Percentiles rank a stretch among this genome's conserved stretches.
Evolutionary conservation across 1,139 yeast genomes (phyloP).

Genomic region (Yamadazyma atlantica): DNA sequence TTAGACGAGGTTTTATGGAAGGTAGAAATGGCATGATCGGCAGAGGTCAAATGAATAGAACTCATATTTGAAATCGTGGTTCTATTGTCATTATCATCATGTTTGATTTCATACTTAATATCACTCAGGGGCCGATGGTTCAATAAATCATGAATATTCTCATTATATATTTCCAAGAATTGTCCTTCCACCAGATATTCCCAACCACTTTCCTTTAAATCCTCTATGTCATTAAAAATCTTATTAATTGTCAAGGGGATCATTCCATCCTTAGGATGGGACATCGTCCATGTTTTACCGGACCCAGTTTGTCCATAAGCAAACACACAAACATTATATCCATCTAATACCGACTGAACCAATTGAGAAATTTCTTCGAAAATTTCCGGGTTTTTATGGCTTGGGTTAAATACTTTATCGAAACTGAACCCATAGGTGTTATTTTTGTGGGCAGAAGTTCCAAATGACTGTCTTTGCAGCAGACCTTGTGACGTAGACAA

Average conservation of each 20-base stretch:
- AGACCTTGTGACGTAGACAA: no score
- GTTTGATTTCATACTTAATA: constrained; percentile 68
- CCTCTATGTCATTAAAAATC: constrained; percentile 61
- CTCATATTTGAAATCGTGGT: constrained; percentile 66
- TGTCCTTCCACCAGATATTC: constrained; percentile 65
- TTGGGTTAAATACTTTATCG: constrained; percentile 72
- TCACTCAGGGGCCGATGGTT: constrained; percentile 13
- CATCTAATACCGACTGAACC: constrained; percentile 88
- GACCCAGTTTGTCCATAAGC: constrained; percentile 99
- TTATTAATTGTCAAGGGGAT: constrained; percentile 76
- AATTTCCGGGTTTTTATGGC: constrained; percentile 55
- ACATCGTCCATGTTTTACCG: constrained; percentile 93
- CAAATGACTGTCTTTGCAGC: no score
- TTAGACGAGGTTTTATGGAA: constrained; percentile 57
- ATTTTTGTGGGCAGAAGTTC: no score
- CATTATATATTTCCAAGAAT: constrained; percentile 89
- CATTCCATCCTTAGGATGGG: constrained; percentile 70
- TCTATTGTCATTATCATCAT: constrained; percentile 51
- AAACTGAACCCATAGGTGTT: constrained; percentile 53
- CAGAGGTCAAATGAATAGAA: constrained; percentile 45
- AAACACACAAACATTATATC: constrained; percentile 88
- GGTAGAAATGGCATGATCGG: constrained; percentile 50
- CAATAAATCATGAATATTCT: constrained; percentile 69
- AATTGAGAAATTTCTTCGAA: constrained; percentile 86
- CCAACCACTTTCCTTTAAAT: constrained; percentile 63